Evolutionary conservation across 1,284 basidiomycete genomes (phyloP), one percentile per base, ranked within the genome.

Genomic region (Schizophyllum amplum): DNA sequence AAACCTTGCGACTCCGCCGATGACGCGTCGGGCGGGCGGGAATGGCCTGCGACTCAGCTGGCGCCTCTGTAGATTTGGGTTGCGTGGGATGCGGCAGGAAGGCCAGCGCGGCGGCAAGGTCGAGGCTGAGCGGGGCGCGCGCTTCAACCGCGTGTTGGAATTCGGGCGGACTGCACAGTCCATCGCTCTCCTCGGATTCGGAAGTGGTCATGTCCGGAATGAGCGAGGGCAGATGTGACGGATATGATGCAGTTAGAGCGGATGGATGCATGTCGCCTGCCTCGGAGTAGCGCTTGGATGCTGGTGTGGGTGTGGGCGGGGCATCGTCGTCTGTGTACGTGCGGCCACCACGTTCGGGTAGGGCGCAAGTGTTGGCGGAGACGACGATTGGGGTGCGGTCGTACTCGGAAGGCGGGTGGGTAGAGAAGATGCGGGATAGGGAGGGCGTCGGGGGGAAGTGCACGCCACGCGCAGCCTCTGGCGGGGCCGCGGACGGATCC

Each of bases 321-420:
- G 33, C 33, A 54, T 76, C 76, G 53, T 74, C 76, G 33, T 77
- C 69, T 52, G 69, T 69, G 66, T 86, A 87, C 1, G 84, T 87
- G 59, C 82, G 76, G 42, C 84, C 84, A 33, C 85, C 84, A 57
- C 86, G 81, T 61, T 80, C 84, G 51, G 86, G 86, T 23, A 88
- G 75, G n/a, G 83, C 83, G 65, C 85, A 87, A 54, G 73, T 67
- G 65, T 88, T 87, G 51, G 80, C 81, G 24, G 73, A 60, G 60
- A 88, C 85, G 66, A 83, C 74, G 67, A 87, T 86, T 60, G 85
- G 84, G 20, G 83, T 79, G 61, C 86, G 82, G 74, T 87, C 85
- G 69, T 87, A 87, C 11, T 72, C 64, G 17, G 77, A 61, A 3
- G 82, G 59, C 17, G 81, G 80, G 72, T 85, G 67, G 33, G 78